These are phyloP conservation scores for Epichloe uncinata DNA, from an alignment of 2,329 filamentous ascomycete species.

Conservation along the genomic window DNA sequence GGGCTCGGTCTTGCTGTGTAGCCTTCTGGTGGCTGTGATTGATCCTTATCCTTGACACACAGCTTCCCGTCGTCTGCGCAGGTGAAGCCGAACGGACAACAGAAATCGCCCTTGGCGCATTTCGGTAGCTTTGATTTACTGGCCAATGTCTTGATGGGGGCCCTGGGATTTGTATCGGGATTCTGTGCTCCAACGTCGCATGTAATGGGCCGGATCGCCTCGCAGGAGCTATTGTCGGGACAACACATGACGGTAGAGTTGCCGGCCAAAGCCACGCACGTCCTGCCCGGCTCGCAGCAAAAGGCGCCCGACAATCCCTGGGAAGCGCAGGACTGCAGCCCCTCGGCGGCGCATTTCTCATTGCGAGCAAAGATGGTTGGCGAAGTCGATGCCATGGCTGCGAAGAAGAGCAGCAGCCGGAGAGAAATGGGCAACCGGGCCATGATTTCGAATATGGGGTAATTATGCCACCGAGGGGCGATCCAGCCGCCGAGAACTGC, in stretches of 20 bases:
- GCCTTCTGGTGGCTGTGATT: constrained; percentile 26
- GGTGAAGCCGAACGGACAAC: constrained; percentile 61
- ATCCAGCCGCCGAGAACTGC: too few relatives aligned
- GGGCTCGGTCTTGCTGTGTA: constrained; percentile 9
- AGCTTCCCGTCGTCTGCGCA: constrained; percentile 35
- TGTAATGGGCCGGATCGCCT: constrained; percentile 46
- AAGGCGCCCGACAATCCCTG: constrained; percentile 47
- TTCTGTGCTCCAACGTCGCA: constrained; percentile 53
- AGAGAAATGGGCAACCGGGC: constrained; percentile 4
- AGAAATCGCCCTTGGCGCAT: constrained; percentile 40
- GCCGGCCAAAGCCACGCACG: constrained; percentile 49
- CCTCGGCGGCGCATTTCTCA: constrained; percentile 36
- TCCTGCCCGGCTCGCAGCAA: constrained; percentile 44
- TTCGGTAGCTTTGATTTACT: constrained; percentile 40
- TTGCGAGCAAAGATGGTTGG: constrained; percentile 28
- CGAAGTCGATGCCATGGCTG: constrained; percentile 4
- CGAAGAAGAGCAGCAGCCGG: constrained; percentile 5
- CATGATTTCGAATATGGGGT: not conserved
- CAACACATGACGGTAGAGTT: constrained; percentile 60
- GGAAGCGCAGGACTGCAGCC: constrained; percentile 37
- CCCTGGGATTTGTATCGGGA: constrained; percentile 38
- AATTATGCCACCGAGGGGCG: not conserved
- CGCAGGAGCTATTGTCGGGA: constrained; percentile 43
- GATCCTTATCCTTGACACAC: constrained; percentile 41
- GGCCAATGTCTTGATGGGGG: constrained; percentile 52